A percentile compares a stretch with the other conserved stretches of the same genome.
phyloP scores from a whole-genome alignment of 2,329 filamentous ascomycete genomes.

The Pseudopyricularia cyperi region DNA sequence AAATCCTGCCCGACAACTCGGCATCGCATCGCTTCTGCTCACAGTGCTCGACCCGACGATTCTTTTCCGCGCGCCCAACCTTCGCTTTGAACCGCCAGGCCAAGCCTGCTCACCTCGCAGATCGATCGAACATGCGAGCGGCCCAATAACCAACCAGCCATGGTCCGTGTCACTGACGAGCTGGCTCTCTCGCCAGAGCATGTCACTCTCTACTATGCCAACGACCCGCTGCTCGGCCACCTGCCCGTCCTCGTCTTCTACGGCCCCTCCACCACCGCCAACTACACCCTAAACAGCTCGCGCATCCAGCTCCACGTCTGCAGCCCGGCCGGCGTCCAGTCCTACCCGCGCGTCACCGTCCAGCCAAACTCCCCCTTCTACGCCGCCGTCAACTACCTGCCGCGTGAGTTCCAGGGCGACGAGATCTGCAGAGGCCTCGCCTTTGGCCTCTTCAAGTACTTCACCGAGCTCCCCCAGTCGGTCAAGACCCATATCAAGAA shows the following conservation, averaged over 20 bases:
- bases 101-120: neutral
- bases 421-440: constrained; percentile 84
- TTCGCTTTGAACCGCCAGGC: neutral
- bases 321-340: constrained; percentile 76
- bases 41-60: neutral
- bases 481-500: constrained; percentile 60
- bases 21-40: neutral
- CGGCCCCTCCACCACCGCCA: constrained; percentile 78
- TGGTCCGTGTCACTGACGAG: constrained; percentile 74
- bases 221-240: constrained; percentile 71
- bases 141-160: constrained; percentile 39
- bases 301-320: constrained; percentile 92
- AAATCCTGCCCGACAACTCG: neutral
- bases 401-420: constrained; percentile 89
- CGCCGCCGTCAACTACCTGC: constrained; percentile 75
- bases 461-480: constrained; percentile 66
- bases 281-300: constrained; percentile 76
- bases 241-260: constrained; percentile 83
- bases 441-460: constrained; percentile 90
- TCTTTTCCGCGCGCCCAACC: neutral
- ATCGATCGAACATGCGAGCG: constrained; percentile 19
- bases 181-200: constrained; percentile 69
- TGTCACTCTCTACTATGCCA: constrained; percentile 78
- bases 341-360: constrained; percentile 81
- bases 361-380: constrained; percentile 89